Base-by-base conservation (phyloP, 1,284 basidiomycete species). In the Cystobasidiaceae sp. region DNA sequence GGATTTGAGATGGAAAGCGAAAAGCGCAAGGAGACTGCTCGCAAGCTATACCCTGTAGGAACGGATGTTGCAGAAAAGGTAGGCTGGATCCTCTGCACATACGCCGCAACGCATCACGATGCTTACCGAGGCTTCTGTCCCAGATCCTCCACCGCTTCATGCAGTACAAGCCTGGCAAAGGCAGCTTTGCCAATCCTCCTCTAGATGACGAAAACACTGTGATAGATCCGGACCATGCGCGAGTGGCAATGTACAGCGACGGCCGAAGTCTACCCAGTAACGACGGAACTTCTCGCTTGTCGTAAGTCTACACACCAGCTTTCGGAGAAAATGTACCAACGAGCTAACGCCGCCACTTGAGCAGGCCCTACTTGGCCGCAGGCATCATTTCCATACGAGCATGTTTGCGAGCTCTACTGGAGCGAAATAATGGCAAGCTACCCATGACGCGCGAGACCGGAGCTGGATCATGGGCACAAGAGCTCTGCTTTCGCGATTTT, bases 401-500 rank as follows among this genome's bases (percentile, higher is more conserved):
- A 67, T 89, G 89, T 69, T 75, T 93, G 11, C 83, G 90, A 11
- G 83, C 82, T 3, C 85, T 86, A 0, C 83, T 87, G 78, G 77
- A 78, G 37, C 69, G 86, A 11, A 76, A 79, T 4, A 84, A 83
- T 25, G 44, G 39, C 15, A 70, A 70, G 21, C 67, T 73, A 21
- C 55, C 65, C 65, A 81, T 89, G 15, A 84, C 89, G 30, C 82
- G 81, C 3, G 82, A 84, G 37, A 83, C 83, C 0, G 89, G 89
- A 1, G 76, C 87, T 7, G 90, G 89, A 2, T 84, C 87, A 69
- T 97, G 91, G 90, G 82, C 90, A 0, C 87, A 88, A 71, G 93
- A 94, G 74, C 77, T 93, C 74, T 81, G 81, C 0, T 93, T 89
- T 89, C 79, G 90, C 32, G 91, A 94, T 73, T 93, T 93, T 72